Conservation (phyloP, 371 early-diverging fungal species). For the Rhizopus delemar region DNA sequence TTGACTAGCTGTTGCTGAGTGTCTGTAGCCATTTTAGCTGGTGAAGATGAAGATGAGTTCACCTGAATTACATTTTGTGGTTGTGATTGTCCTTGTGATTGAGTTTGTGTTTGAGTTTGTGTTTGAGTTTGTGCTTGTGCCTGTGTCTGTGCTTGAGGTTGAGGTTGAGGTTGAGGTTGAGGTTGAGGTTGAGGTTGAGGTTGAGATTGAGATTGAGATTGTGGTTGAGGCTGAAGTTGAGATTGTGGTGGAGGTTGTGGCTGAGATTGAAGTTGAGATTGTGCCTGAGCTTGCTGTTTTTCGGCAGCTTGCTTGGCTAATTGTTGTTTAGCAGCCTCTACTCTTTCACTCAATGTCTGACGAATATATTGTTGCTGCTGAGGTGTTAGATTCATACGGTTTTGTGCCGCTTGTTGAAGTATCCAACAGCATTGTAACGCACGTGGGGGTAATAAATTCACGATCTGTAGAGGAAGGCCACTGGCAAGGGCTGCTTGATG, state of each 20-base stretch:
- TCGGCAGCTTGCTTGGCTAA: slow-evolving; percentile 10
- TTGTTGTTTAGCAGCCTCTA: slow-evolving; percentile 30
- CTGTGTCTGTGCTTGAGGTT: no score
- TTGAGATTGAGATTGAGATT: background rate
- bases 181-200: background rate
- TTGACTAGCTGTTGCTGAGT: no score
- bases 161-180: no score
- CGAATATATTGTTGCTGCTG: slow-evolving; percentile 35
- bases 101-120: no score
- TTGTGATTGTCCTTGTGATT: no score
- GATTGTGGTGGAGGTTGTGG: background rate
- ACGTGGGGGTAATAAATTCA: slow-evolving; percentile 31
- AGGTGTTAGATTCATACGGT: slow-evolving; percentile 26
- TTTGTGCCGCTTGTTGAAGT: slow-evolving; percentile 39
- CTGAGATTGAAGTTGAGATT: no score
- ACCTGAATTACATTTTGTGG: no score
- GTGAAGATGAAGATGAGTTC: no score
- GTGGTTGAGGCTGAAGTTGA: no score
- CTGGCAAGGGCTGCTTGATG: slow-evolving; percentile 41
- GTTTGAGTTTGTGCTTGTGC: no score
- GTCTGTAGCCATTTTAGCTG: no score
- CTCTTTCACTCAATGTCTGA: slow-evolving; percentile 29
- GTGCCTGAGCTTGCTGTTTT: background rate
- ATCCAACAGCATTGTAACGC: slow-evolving; percentile 45
- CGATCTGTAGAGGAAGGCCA: slow-evolving; percentile 39